These are phyloP conservation scores for Diaporthe aspalathi DNA, from an alignment of 2,329 filamentous ascomycete species.

Conservation along the genomic window DNA sequence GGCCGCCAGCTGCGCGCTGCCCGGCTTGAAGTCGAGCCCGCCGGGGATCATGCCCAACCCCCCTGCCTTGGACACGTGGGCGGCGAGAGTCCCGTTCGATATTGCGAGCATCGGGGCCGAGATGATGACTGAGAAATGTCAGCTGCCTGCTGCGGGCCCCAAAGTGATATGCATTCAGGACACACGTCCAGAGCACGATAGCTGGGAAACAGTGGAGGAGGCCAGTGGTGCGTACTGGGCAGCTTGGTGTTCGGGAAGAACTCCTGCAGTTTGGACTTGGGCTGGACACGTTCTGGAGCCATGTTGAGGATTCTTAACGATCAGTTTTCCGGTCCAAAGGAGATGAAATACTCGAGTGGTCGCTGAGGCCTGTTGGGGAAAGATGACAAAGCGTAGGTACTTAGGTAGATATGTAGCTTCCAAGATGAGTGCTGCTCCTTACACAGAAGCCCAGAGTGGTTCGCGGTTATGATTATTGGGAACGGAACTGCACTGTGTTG, in stretches of 20 bases:
- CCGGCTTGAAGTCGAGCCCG: slow-evolving; percentile 49
- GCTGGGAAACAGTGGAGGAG: too few species aligned
- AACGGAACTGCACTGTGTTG: not conserved
- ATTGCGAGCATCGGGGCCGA: slow-evolving; percentile 56
- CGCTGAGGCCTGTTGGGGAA: not conserved
- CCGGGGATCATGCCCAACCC: slow-evolving; percentile 53
- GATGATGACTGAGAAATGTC: too few species aligned
- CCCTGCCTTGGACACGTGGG: slow-evolving; percentile 54
- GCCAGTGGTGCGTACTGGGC: too few species aligned
- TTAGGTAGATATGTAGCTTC: not conserved
- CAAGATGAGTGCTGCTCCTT: not conserved
- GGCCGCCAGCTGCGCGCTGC: slow-evolving; percentile 44
- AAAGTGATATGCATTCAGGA: too few species aligned
- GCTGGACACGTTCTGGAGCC: slow-evolving; percentile 32
- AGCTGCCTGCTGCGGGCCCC: too few species aligned
- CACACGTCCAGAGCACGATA: too few species aligned
- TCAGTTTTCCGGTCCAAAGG: not conserved
- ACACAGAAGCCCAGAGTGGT: not conserved
- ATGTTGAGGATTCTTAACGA: slow-evolving; percentile 18
- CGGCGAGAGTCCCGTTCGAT: slow-evolving; percentile 52
- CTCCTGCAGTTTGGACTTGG: slow-evolving; percentile 30
- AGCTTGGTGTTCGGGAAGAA: slow-evolving; percentile 52
- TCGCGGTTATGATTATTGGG: not conserved
- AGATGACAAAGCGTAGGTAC: not conserved
- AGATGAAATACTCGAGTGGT: not conserved